A percentile compares a stretch with the other conserved stretches of the same genome.
phyloP scores from a whole-genome alignment of 805 yeast genomes.

The Middelhovenomyces tepae region DNA sequence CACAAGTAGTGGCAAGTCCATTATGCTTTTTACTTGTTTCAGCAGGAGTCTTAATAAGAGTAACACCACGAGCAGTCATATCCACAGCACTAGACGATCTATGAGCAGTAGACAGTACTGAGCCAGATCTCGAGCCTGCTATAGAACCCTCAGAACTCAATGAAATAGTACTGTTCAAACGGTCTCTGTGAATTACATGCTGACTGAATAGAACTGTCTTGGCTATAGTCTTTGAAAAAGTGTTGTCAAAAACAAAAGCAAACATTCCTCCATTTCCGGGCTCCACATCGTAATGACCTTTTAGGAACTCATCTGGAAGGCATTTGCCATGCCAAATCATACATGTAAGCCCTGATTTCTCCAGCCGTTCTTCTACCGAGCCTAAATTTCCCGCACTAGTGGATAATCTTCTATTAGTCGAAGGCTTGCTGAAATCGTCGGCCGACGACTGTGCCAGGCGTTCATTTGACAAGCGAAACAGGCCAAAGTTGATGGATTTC shows the following conservation, averaged over 20 bases:
- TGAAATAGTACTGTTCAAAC: background rate
- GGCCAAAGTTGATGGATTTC: slow-evolving; percentile 41
- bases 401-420: slow-evolving; percentile 11
- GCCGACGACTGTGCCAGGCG: slow-evolving; percentile 15
- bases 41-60: too few species aligned
- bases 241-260: slow-evolving; percentile 88
- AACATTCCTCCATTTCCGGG: slow-evolving; percentile 51
- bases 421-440: slow-evolving; percentile 18
- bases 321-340: slow-evolving; percentile 50
- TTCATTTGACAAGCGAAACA: slow-evolving; percentile 16
- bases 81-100: too few species aligned
- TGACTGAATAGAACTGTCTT: slow-evolving; percentile 70
- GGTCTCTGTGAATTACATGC: slow-evolving; percentile 23
- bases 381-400: slow-evolving; percentile 9
- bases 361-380: slow-evolving; percentile 41
- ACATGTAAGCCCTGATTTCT: slow-evolving; percentile 41
- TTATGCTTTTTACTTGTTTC: too few species aligned
- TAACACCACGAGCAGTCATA: too few species aligned
- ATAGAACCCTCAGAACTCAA: background rate
- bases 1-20: too few species aligned
- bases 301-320: slow-evolving; percentile 50
- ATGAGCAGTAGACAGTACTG: too few species aligned
- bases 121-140: too few species aligned
- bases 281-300: slow-evolving; percentile 51
- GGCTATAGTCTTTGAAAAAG: slow-evolving; percentile 75